Conservation (phyloP, 352 stramenopile genomes). For the Globisporangium heterothallicum region DNA sequence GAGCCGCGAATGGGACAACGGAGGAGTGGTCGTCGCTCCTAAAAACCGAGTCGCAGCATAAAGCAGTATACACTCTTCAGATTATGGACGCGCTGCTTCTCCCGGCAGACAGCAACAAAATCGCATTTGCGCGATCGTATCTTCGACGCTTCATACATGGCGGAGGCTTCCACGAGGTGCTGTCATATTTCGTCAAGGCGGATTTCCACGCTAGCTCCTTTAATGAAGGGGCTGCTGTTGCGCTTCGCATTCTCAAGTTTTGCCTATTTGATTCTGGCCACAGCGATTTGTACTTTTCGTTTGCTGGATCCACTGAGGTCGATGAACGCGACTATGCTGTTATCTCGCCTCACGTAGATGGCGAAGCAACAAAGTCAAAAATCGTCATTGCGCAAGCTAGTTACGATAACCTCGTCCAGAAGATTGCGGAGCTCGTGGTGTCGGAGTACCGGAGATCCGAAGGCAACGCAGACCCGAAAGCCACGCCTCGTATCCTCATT, state of each 20-base stretch:
- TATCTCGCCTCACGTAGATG: conserved; percentile 9
- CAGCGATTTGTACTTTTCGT: conserved; percentile 40
- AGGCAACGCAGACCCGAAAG: conserved; percentile 29
- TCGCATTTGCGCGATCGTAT: conserved; percentile 57
- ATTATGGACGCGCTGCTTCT: conserved; percentile 83
- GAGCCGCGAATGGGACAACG: conserved; percentile 16
- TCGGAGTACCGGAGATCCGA: conserved; percentile 53
- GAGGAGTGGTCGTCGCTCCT: conserved; percentile 63
- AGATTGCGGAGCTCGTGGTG: conserved; percentile 75
- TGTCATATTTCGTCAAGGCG: conserved; percentile 75
- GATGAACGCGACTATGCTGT: conserved; percentile 19
- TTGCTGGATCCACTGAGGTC: conserved; percentile 8
- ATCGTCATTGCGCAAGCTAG: conserved; percentile 51
- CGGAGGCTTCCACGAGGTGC: conserved; percentile 76
- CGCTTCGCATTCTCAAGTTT: conserved; percentile 79
- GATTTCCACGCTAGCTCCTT: conserved; percentile 69
- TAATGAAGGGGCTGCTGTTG: conserved; percentile 80
- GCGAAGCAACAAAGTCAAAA: conserved; percentile 21
- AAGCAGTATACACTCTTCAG: conserved; percentile 84
- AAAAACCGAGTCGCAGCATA: conserved; percentile 66
- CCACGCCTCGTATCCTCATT: conserved; percentile 70
- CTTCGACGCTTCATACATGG: conserved; percentile 66
- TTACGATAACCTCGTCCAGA: conserved; percentile 68
- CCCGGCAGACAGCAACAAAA: conserved; percentile 55
- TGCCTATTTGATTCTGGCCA: conserved; percentile 73